A percentile compares a stretch with the other conserved stretches of the same genome.
phyloP scores from a whole-genome alignment of 305 asterid species.

The Vinca major region DNA sequence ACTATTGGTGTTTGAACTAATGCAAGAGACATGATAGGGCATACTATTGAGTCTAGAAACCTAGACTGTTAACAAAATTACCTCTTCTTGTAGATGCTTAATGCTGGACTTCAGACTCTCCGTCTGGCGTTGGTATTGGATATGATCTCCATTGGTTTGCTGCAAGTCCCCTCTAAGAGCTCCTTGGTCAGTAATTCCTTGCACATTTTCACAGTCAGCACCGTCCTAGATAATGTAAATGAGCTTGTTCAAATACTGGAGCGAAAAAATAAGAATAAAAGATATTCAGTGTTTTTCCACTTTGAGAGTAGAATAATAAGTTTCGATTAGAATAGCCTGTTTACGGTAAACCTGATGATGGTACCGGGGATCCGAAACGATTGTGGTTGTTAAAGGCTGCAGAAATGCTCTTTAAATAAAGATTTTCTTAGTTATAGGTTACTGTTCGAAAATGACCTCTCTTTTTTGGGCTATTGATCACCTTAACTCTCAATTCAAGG shows the following conservation, averaged over 20 bases:
- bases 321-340: too few species aligned
- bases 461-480: too few species aligned
- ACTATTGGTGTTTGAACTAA: neutral
- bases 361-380: too few species aligned
- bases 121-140: slow-evolving; percentile 31
- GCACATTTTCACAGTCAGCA: slow-evolving; percentile 18
- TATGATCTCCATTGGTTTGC: slow-evolving; percentile 31
- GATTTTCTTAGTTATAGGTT: too few species aligned
- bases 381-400: too few species aligned
- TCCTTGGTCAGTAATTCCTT: slow-evolving; percentile 21
- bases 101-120: slow-evolving; percentile 67
- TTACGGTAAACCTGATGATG: too few species aligned
- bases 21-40: neutral
- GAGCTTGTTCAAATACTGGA: slow-evolving; percentile 8
- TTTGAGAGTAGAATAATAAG: neutral
- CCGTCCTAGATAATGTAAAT: slow-evolving; percentile 28
- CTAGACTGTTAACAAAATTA: slow-evolving; percentile 20
- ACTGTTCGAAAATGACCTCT: too few species aligned
- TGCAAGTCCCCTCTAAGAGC: slow-evolving; percentile 21
- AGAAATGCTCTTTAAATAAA: too few species aligned
- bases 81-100: slow-evolving; percentile 85
- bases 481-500: too few species aligned
- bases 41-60: neutral
- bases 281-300: neutral
- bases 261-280: neutral